A percentile compares a stretch with the other conserved stretches of the same genome.
Evolutionary conservation across 257 asterid genomes (phyloP).

Genomic region (Mentha longifolia): DNA sequence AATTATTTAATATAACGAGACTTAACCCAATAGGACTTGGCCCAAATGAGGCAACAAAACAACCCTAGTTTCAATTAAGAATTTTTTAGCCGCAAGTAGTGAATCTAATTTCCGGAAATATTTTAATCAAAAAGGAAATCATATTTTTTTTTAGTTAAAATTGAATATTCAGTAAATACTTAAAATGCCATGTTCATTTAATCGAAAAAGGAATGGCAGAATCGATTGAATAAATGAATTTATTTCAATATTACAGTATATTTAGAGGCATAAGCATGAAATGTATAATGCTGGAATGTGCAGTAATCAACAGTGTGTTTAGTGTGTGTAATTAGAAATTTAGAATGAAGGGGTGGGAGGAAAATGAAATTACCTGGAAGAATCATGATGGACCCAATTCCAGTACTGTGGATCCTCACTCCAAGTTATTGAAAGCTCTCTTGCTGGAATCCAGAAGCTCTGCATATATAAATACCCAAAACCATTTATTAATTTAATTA

Average conservation of each 20-base stretch:
- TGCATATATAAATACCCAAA: neutral
- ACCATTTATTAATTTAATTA: neutral
- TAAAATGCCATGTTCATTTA: too few relatives aligned
- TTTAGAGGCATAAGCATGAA: too few relatives aligned
- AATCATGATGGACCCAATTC: constrained; percentile 8
- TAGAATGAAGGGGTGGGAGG: too few relatives aligned
- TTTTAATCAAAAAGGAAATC: too few relatives aligned
- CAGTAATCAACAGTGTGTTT: too few relatives aligned
- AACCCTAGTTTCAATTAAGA: neutral
- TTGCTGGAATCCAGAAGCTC: constrained; percentile 28
- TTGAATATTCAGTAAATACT: neutral
- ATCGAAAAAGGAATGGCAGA: neutral
- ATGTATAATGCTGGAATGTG: too few relatives aligned
- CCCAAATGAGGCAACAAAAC: neutral
- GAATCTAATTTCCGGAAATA: neutral
- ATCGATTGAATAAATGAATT: neutral
- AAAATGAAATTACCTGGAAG: constrained; percentile 29
- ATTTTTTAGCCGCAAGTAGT: neutral
- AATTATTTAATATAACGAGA: neutral
- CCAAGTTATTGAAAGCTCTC: constrained; percentile 29
- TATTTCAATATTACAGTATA: too few relatives aligned
- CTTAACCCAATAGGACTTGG: neutral
- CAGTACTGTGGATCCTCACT: constrained; percentile 23
- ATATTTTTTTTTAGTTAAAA: too few relatives aligned
- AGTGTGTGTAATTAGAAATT: too few relatives aligned